These are phyloP conservation scores for Colletotrichum sp. DNA, from an alignment of 2,329 filamentous ascomycete genomes.

Conservation along the genomic window DNA sequence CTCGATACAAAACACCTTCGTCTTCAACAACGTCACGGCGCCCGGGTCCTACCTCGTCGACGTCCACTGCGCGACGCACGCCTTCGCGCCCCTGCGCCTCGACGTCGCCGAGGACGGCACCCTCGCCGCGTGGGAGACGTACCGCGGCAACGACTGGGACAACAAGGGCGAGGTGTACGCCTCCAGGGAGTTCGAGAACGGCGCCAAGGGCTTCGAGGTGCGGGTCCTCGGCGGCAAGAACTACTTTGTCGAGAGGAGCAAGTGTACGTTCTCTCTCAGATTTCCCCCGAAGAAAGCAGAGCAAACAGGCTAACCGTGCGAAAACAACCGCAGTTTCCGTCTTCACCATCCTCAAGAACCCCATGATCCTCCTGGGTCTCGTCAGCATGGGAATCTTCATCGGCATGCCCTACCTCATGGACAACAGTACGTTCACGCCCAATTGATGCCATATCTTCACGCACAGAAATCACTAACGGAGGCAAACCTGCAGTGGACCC, in stretches of 20 bases:
- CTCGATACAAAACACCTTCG: slow-evolving; percentile 72
- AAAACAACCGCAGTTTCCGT: slow-evolving; percentile 65
- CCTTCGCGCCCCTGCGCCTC: slow-evolving; percentile 80
- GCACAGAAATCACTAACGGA: background rate
- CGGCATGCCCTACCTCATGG: slow-evolving; percentile 93
- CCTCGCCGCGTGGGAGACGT: slow-evolving; percentile 81
- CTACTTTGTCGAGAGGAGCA: slow-evolving; percentile 78
- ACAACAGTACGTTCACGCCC: slow-evolving; percentile 75
- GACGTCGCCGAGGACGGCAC: slow-evolving; percentile 63
- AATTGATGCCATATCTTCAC: background rate
- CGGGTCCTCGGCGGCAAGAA: slow-evolving; percentile 68
- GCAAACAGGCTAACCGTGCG: background rate
- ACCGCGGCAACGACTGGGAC: slow-evolving; percentile 86
- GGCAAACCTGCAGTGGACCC: slow-evolving; percentile 76
- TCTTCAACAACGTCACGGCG: slow-evolving; percentile 73
- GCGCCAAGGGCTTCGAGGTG: slow-evolving; percentile 60
- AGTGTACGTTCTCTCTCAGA: slow-evolving; percentile 63
- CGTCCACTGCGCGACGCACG: slow-evolving; percentile 75
- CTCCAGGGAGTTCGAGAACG: slow-evolving; percentile 14
- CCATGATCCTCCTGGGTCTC: slow-evolving; percentile 93
- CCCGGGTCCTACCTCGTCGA: slow-evolving; percentile 81
- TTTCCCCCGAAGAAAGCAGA: background rate
- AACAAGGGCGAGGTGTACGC: slow-evolving; percentile 74
- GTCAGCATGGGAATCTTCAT: slow-evolving; percentile 84
- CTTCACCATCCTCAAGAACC: slow-evolving; percentile 86